These are phyloP conservation scores for Boletus bicolor DNA, from an alignment of 768 basidiomycete species.

Conservation along the genomic window DNA sequence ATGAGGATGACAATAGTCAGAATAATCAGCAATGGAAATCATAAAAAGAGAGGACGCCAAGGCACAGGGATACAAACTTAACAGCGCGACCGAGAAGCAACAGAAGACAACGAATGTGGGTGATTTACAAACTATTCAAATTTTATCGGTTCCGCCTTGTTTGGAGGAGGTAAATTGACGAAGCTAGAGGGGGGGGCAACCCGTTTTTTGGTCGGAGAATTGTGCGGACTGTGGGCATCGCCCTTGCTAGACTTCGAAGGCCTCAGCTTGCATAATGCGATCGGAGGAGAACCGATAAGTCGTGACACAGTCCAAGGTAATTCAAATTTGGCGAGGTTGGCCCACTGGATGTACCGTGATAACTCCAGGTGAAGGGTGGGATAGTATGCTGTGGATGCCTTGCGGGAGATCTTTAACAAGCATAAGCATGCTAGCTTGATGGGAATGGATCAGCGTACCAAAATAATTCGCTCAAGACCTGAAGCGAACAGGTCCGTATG, in stretches of 20 bases:
- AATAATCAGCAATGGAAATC: slow-evolving; percentile 12
- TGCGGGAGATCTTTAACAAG: slow-evolving; percentile 74
- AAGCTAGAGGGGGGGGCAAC: slow-evolving; percentile 15
- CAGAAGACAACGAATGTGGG: background rate
- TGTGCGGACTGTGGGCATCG: slow-evolving; percentile 18
- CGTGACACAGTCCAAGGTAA: slow-evolving; percentile 80
- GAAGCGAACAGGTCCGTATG: slow-evolving; percentile 87
- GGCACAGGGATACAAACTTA: slow-evolving; percentile 6
- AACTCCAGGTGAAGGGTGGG: slow-evolving; percentile 93
- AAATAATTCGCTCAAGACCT: slow-evolving; percentile 85
- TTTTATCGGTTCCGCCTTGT: slow-evolving; percentile 43
- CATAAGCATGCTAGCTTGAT: background rate
- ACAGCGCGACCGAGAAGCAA: slow-evolving; percentile 2
- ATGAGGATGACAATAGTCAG: slow-evolving; percentile 3
- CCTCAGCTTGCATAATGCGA: slow-evolving; percentile 47
- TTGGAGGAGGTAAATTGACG: slow-evolving; percentile 37
- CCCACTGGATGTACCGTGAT: slow-evolving; percentile 76
- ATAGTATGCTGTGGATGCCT: slow-evolving; percentile 93
- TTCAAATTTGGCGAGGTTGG: slow-evolving; percentile 64
- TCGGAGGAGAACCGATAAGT: slow-evolving; percentile 76
- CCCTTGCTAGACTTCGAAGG: slow-evolving; percentile 13
- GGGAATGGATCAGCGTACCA: slow-evolving; percentile 49
- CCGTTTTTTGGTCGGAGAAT: slow-evolving; percentile 27
- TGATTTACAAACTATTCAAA: slow-evolving; percentile 30
- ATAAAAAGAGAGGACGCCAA: slow-evolving; percentile 2